A percentile compares a stretch with the other conserved stretches of the same genome.
These are phyloP conservation scores for Boletus insuetus DNA, from an alignment of 768 basidiomycete genomes.

Conservation along the genomic window DNA sequence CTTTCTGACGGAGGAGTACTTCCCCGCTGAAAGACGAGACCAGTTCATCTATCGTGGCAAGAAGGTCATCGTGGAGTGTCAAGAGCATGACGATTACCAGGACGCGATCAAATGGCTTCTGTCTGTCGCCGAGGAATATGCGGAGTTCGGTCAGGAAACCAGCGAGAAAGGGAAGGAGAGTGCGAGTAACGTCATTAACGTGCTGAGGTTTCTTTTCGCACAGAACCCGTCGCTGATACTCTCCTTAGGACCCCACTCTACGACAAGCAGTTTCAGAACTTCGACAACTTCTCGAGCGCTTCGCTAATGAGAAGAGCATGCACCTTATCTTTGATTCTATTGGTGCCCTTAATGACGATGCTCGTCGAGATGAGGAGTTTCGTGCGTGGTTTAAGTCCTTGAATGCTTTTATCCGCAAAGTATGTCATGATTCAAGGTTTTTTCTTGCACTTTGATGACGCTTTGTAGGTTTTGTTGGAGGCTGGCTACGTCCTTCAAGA, in stretches of 20 bases:
- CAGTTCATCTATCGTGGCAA: slow-evolving; percentile 92
- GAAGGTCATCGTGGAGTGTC: slow-evolving; percentile 92
- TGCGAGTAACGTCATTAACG: slow-evolving; percentile 11
- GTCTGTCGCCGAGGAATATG: slow-evolving; percentile 59
- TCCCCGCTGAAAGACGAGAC: slow-evolving; percentile 87
- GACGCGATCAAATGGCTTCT: slow-evolving; percentile 76
- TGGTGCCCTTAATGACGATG: slow-evolving; percentile 69
- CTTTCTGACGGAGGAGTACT: slow-evolving; percentile 78
- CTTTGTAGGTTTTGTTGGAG: slow-evolving; percentile 61
- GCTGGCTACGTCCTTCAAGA: slow-evolving; percentile 86
- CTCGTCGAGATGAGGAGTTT: slow-evolving; percentile 71
- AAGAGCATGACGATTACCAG: slow-evolving; percentile 89
- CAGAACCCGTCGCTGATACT: slow-evolving; percentile 10
- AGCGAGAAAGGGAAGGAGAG: slow-evolving; percentile 34
- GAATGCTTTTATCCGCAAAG: slow-evolving; percentile 64
- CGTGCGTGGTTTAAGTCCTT: slow-evolving; percentile 68
- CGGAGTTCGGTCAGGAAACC: slow-evolving; percentile 45
- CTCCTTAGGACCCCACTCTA: slow-evolving; percentile 51
- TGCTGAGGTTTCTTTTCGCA: neutral
- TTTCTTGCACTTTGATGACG: neutral
- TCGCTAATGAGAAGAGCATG: slow-evolving; percentile 74
- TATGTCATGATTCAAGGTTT: slow-evolving; percentile 21
- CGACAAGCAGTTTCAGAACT: slow-evolving; percentile 58
- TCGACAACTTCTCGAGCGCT: slow-evolving; percentile 84
- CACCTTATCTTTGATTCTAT: slow-evolving; percentile 67